These are phyloP conservation scores for Neofusicoccum sp. DNA, from an alignment of 2,329 filamentous ascomycete genomes.

Conservation along the genomic window DNA sequence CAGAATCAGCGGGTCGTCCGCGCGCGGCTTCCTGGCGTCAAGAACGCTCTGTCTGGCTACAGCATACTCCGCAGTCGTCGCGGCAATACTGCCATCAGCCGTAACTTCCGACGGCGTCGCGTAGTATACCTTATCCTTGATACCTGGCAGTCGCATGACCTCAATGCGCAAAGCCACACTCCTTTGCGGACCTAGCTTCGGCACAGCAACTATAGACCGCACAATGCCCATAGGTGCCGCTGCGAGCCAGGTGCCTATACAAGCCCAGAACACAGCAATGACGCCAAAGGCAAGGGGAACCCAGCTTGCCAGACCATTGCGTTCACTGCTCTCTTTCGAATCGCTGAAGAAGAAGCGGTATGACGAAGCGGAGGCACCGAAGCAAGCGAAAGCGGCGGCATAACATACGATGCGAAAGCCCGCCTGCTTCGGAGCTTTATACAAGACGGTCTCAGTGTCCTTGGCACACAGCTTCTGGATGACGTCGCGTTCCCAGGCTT, in stretches of 20 bases:
- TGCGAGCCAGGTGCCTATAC: slow-evolving; percentile 6
- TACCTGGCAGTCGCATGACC: not conserved
- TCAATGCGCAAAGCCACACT: slow-evolving; percentile 6
- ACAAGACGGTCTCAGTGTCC: not conserved
- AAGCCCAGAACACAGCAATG: slow-evolving; percentile 11
- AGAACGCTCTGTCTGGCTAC: not conserved
- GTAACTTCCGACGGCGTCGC: not conserved
- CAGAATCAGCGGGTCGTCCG: not conserved
- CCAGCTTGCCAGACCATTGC: slow-evolving; percentile 4
- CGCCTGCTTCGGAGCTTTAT: slow-evolving; percentile 5
- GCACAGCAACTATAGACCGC: slow-evolving; percentile 3
- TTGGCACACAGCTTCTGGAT: not conserved
- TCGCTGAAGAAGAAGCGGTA: slow-evolving; percentile 4
- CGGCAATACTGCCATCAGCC: slow-evolving; percentile 4
- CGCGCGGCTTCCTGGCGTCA: not conserved
- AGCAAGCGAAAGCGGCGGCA: slow-evolving; percentile 3
- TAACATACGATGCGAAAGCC: slow-evolving; percentile 10
- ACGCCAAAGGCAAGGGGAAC: slow-evolving; percentile 7
- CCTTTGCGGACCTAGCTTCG: not conserved
- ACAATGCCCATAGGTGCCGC: slow-evolving; percentile 8
- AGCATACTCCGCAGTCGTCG: not conserved
- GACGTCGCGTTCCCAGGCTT: not conserved
- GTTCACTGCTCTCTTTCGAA: not conserved
- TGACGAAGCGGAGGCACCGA: not conserved
- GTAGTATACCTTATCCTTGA: slow-evolving; percentile 2